These are phyloP conservation scores for Wickerhamomyces silvicola DNA, from an alignment of 805 yeast genomes.

Conservation along the genomic window DNA sequence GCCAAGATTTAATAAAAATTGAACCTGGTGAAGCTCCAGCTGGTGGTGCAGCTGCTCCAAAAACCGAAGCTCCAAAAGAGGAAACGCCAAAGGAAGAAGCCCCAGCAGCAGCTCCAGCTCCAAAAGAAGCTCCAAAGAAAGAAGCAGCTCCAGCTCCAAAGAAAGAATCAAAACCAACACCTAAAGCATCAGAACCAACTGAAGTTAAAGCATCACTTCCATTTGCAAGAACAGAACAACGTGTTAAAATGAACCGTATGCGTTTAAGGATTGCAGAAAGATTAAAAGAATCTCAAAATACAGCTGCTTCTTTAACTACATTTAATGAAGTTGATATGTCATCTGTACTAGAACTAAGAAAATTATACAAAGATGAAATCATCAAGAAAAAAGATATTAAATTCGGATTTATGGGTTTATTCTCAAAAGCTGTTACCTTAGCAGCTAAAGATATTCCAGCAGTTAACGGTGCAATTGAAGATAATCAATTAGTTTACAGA, in stretches of 20 bases:
- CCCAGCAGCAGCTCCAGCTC: slow-evolving; percentile 23
- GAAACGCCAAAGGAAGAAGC: slow-evolving; percentile 23
- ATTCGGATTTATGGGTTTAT: slow-evolving; percentile 98
- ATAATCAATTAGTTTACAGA: slow-evolving; percentile 89
- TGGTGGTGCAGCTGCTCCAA: slow-evolving; percentile 40
- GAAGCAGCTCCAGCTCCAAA: slow-evolving; percentile 22
- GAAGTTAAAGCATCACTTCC: slow-evolving; percentile 15
- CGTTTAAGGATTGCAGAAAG: slow-evolving; percentile 98
- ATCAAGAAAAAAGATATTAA: slow-evolving; percentile 90
- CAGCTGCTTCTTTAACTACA: slow-evolving; percentile 96
- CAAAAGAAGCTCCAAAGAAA: slow-evolving; percentile 19
- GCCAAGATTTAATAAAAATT: slow-evolving; percentile 83
- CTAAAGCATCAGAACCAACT: slow-evolving; percentile 24
- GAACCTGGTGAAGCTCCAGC: slow-evolving; percentile 73
- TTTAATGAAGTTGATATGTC: slow-evolving; percentile 98
- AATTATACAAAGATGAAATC: slow-evolving; percentile 93
- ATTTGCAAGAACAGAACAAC: slow-evolving; percentile 80
- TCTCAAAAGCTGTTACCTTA: slow-evolving; percentile 85
- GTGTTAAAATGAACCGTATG: slow-evolving; percentile 99
- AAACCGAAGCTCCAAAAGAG: slow-evolving; percentile 7
- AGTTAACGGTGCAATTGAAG: slow-evolving; percentile 92
- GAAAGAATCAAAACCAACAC: slow-evolving; percentile 19
- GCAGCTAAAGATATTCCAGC: slow-evolving; percentile 95
- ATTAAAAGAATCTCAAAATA: slow-evolving; percentile 97
- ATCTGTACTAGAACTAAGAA: slow-evolving; percentile 86